Evolutionary conservation across 176 grass and related monocot genomes (phyloP), one percentile per base, ranked within the genome.

Genomic region (Aegilops sharonensis): DNA sequence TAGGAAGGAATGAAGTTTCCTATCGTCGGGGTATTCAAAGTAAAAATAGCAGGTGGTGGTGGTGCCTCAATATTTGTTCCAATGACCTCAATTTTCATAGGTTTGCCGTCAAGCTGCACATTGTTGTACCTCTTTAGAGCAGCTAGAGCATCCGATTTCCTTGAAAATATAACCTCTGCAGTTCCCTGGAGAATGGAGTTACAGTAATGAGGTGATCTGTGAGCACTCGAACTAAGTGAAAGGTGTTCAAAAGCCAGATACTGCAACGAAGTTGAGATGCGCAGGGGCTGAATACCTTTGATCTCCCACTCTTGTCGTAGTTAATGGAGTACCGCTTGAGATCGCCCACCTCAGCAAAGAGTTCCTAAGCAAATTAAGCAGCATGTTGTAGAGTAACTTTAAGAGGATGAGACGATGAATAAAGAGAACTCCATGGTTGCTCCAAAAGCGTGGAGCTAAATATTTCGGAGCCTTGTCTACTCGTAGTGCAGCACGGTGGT

Each of bases 21-120:
- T 74, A 76, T 9, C 50, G 85, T 54, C 42, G 40, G 72, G 21
- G 77, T 39, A 64, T 70, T 76, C 75, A 84, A 82, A 36, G 42
- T 32, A 27, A 83, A 88, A 57, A 64, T 54, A 21, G 64, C 13
- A 57, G 76, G 36, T 31, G 40, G 35, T 18, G 65, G 30, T 80
- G 84, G 89, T 12, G 84, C 18, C 48, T 83, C 68, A 64, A 95
- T 61, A 87, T 92, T 83, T 83, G 86, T 56, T 64, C 88, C 91
- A 62, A 95, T 78, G 71, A 93, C 25, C 81, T 95, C 89, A 70
- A 93, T 87, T 87, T 91, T 89, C 91, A 95, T 95, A 72, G 83
- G 59, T 29, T 93, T 95, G 42, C 87, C 93, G 80, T 95, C 93
- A 39, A 95, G 89, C 68, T 81, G 84, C 64, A 95, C 91, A 72